Evolutionary conservation across 768 basidiomycete genomes (phyloP).

Genomic region (Rhodosporidiobolus sp.): DNA sequence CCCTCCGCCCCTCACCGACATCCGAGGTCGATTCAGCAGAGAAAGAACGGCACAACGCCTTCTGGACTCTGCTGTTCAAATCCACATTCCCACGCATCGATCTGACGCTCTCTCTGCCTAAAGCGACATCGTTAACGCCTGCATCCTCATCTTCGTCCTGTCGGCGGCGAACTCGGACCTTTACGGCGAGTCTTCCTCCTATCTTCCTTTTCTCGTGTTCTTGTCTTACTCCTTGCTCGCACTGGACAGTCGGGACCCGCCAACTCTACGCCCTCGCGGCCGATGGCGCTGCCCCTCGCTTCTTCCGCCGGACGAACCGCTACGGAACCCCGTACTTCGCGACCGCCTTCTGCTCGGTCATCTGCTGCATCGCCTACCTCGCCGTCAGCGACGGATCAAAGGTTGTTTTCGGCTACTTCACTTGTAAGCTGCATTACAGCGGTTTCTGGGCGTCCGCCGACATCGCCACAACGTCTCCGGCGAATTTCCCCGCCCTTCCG

Average conservation of each 20-base stretch:
- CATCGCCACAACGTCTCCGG: too few species aligned
- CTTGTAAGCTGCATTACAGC: too few species aligned
- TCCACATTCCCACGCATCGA: too few species aligned
- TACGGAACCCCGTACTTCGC: slow-evolving; percentile 47
- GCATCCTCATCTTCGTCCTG: slow-evolving; percentile 47
- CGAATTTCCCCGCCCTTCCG: too few species aligned
- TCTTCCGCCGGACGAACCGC: slow-evolving; percentile 49
- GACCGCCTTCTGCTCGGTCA: slow-evolving; percentile 45
- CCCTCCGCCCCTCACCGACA: too few species aligned
- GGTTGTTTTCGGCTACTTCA: slow-evolving; percentile 49
- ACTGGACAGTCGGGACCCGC: slow-evolving; percentile 45
- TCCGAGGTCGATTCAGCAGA: too few species aligned
- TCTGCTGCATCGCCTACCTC: slow-evolving; percentile 45
- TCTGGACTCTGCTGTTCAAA: too few species aligned
- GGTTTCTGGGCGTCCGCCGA: too few species aligned
- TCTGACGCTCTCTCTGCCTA: slow-evolving; percentile 27
- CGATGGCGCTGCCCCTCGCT: slow-evolving; percentile 48
- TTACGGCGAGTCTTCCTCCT: background rate
- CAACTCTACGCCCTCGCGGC: slow-evolving; percentile 51
- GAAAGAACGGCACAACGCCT: too few species aligned
- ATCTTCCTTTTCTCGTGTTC: background rate
- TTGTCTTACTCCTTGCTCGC: background rate
- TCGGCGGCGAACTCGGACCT: slow-evolving; percentile 22
- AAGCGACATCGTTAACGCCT: slow-evolving; percentile 50
- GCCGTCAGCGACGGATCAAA: slow-evolving; percentile 20